Conservation (phyloP, 805 yeast genomes). For the Hanseniaspora singularis region DNA sequence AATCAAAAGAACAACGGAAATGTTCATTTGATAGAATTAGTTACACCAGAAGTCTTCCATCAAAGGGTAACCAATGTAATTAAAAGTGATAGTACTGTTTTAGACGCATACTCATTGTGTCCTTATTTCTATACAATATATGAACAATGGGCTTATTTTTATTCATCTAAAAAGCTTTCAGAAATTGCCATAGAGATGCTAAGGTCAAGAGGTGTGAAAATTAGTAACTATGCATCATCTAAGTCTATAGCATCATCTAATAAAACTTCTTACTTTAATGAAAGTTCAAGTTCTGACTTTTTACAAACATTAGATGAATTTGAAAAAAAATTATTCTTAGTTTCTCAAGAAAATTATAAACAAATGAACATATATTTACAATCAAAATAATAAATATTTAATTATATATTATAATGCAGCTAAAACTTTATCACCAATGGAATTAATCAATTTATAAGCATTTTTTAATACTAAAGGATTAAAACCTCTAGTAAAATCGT, state of each 20-base stretch:
- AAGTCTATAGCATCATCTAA: constrained; percentile 20
- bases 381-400: constrained; percentile 3
- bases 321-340: constrained; percentile 50
- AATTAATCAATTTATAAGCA: constrained; percentile 46
- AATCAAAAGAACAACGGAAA: constrained; percentile 27
- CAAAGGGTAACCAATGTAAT: constrained; percentile 66
- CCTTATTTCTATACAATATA: constrained; percentile 60
- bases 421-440: constrained; percentile 52
- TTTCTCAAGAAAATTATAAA: constrained; percentile 40
- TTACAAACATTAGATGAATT: constrained; percentile 60
- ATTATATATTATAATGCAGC: constrained; percentile 38
- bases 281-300: constrained; percentile 29
- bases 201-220: constrained; percentile 52
- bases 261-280: constrained; percentile 27
- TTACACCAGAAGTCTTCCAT: constrained; percentile 60
- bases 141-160: constrained; percentile 66
- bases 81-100: constrained; percentile 51
- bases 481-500: constrained; percentile 42
- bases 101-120: constrained; percentile 56
- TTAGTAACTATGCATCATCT: constrained; percentile 51
- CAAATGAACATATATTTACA: constrained; percentile 36
- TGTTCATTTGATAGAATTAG: constrained; percentile 43
- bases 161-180: constrained; percentile 51
- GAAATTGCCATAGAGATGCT: constrained; percentile 42
- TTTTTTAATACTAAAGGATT: constrained; percentile 36